phyloP scores from a whole-genome alignment of 2,329 filamentous ascomycete species.

The Teratosphaeria pseudoeucalypti region DNA sequence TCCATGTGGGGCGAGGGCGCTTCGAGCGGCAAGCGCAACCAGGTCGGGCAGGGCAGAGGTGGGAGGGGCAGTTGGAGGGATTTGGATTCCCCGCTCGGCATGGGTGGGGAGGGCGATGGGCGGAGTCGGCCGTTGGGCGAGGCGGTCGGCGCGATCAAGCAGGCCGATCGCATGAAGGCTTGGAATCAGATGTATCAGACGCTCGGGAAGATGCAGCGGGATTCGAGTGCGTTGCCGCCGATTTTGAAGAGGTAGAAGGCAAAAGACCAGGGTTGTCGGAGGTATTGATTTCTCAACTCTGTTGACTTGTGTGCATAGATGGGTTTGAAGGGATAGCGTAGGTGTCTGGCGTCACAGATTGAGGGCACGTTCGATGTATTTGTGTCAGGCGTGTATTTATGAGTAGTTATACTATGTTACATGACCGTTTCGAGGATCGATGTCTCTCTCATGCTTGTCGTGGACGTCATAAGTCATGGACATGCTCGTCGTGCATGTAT shows the following conservation, averaged over 20 bases:
- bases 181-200: constrained; percentile 12
- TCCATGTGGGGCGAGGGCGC: constrained; percentile 64
- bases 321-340: neutral
- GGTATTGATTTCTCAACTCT: neutral
- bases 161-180: constrained; percentile 16
- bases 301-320: neutral
- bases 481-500: neutral
- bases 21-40: constrained; percentile 10
- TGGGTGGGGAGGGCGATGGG: neutral
- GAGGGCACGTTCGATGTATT: neutral
- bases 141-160: constrained; percentile 17
- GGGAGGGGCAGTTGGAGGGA: constrained; percentile 22
- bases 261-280: neutral
- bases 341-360: neutral
- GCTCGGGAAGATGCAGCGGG: neutral
- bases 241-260: neutral
- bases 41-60: constrained; percentile 6
- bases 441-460: neutral
- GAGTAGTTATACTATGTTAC: neutral
- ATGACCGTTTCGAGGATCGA: neutral
- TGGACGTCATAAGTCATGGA: neutral
- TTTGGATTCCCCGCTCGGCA: constrained; percentile 10
- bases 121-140: constrained; percentile 14
- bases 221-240: constrained; percentile 1
- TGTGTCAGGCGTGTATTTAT: neutral